Percentiles rank a stretch among this genome's conserved stretches.
Evolutionary conservation across 2,329 filamentous ascomycete species (phyloP).

Genomic region (Alternaria incomplexa): DNA sequence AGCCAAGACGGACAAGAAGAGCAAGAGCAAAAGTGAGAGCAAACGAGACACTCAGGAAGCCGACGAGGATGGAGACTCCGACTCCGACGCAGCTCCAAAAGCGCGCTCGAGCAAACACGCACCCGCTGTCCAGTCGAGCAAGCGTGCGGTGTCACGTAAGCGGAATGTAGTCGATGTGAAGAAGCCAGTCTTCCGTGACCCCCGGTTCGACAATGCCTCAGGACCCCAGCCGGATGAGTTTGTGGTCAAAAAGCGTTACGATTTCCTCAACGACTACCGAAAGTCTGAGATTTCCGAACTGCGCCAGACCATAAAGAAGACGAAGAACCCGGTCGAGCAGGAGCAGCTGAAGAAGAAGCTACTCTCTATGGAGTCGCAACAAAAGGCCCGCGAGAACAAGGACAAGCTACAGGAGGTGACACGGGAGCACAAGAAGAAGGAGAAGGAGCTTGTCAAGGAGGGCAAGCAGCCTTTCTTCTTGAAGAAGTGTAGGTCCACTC

Average conservation of each 20-base stretch:
- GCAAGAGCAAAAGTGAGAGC: conserved; percentile 29
- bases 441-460: conserved; percentile 83
- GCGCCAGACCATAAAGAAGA: conserved; percentile 68
- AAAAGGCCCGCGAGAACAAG: conserved; percentile 72
- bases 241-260: conserved; percentile 74
- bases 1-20: conserved; percentile 15
- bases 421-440: conserved; percentile 76
- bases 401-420: conserved; percentile 73
- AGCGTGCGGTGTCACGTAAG: conserved; percentile 80
- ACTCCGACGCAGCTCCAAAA: conserved; percentile 44
- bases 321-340: conserved; percentile 69
- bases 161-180: conserved; percentile 72
- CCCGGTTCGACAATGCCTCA: conserved; percentile 78
- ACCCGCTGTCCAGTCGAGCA: conserved; percentile 80
- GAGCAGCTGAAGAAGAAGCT: conserved; percentile 75
- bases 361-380: conserved; percentile 77
- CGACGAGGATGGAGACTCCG: conserved; percentile 41
- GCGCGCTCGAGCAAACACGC: conserved; percentile 82
- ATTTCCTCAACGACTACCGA: conserved; percentile 87
- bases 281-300: conserved; percentile 81
- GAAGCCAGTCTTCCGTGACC: conserved; percentile 73
- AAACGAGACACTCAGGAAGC: conserved; percentile 36
- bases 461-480: conserved; percentile 94
- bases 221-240: conserved; percentile 62
- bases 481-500: conserved; percentile 66